Evolutionary conservation across 1,284 basidiomycete genomes (phyloP).

Genomic region (Boletus austroedulis): DNA sequence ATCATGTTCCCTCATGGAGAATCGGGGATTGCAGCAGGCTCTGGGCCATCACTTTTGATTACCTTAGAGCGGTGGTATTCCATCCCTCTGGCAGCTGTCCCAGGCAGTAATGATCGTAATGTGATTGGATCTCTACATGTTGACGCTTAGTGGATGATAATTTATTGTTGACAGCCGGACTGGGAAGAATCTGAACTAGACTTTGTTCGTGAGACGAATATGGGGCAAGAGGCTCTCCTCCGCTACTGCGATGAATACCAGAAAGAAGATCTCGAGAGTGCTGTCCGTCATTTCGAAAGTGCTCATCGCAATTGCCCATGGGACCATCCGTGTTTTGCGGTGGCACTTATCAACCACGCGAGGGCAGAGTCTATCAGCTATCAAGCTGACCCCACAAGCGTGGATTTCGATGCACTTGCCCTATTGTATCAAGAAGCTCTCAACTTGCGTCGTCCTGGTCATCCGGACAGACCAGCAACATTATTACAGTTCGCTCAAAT

Average conservation of each 20-base stretch:
- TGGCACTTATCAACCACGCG: constrained; percentile 12
- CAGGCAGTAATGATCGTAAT: not conserved
- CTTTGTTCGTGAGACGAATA: not conserved
- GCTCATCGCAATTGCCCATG: not conserved
- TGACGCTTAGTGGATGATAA: not conserved
- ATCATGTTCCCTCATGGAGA: not conserved
- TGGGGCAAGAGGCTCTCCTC: constrained; percentile 1
- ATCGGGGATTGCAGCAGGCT: not conserved
- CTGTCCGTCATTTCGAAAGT: constrained; percentile 4
- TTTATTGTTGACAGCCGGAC: not conserved
- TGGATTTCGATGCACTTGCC: not conserved
- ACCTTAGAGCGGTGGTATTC: not conserved
- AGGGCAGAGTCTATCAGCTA: not conserved
- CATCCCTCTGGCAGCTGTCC: too few species aligned
- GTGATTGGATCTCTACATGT: not conserved
- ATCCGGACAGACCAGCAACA: not conserved
- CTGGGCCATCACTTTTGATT: too few species aligned
- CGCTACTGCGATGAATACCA: not conserved
- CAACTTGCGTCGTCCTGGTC: not conserved
- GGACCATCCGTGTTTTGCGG: not conserved
- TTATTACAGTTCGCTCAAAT: not conserved
- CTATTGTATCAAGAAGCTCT: constrained; percentile 2
- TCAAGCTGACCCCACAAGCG: not conserved
- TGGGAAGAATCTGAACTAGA: not conserved
- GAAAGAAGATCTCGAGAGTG: not conserved